These are phyloP conservation scores for Rhodotorula kratochvilovae DNA, from an alignment of 768 basidiomycete genomes.

Conservation along the genomic window DNA sequence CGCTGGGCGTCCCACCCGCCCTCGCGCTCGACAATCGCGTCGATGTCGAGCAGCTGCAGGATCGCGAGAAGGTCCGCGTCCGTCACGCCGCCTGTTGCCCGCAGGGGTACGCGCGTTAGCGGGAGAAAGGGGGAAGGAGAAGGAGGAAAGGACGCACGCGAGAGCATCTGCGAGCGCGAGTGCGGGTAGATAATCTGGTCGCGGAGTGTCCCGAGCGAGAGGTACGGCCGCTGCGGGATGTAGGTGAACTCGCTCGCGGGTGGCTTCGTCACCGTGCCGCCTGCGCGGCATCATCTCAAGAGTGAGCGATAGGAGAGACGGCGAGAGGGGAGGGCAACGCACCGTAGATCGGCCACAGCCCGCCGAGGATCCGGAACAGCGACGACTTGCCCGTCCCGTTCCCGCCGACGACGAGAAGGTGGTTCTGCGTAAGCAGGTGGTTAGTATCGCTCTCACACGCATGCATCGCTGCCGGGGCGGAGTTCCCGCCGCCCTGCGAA, in stretches of 20 bases:
- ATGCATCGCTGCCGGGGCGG: no score
- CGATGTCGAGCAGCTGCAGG: constrained; percentile 76
- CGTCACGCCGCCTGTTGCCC: constrained; percentile 66
- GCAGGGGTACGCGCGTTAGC: no score
- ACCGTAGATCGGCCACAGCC: constrained; percentile 85
- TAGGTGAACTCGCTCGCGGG: constrained; percentile 81
- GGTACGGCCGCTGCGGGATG: constrained; percentile 92
- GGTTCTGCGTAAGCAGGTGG: constrained; percentile 62
- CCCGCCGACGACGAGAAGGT: constrained; percentile 86
- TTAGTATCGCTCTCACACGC: no score
- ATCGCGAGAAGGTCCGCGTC: constrained; percentile 71
- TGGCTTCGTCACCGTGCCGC: constrained; percentile 83
- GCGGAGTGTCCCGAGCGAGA: constrained; percentile 85
- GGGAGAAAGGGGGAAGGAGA: neutral
- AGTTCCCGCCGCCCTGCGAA: neutral
- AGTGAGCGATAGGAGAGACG: neutral
- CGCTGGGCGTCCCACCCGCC: constrained; percentile 89
- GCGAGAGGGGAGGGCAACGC: no score
- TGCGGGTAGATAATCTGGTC: constrained; percentile 98
- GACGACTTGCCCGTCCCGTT: constrained; percentile 60
- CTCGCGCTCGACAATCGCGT: constrained; percentile 78
- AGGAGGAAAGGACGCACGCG: constrained; percentile 54
- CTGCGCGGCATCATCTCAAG: constrained; percentile 28
- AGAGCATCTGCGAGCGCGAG: constrained; percentile 68
- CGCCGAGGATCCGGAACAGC: constrained; percentile 90